Evolutionary conservation across 1,139 yeast genomes (phyloP).

Genomic region (Suhomyces terraborum): DNA sequence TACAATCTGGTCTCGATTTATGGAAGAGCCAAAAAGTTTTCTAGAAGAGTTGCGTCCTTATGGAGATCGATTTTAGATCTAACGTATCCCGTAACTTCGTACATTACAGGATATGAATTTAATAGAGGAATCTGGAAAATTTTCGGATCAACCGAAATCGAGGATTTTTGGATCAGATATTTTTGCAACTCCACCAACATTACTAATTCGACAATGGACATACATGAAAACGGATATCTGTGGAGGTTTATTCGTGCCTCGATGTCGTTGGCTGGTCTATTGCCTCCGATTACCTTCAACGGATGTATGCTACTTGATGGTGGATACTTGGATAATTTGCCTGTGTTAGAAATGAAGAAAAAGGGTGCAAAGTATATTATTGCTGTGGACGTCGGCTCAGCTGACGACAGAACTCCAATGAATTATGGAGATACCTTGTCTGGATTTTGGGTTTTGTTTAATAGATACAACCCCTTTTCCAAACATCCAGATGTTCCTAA

Average conservation of each 20-base stretch:
- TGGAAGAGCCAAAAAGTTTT: slow-evolving; percentile 85
- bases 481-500: slow-evolving; percentile 86
- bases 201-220: slow-evolving; percentile 93
- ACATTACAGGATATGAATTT: slow-evolving; percentile 95
- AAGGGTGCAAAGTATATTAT: slow-evolving; percentile 86
- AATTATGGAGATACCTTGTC: slow-evolving; percentile 89
- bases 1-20: slow-evolving; percentile 88
- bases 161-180: slow-evolving; percentile 91
- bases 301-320: slow-evolving; percentile 96
- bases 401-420: slow-evolving; percentile 90
- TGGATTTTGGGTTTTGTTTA: slow-evolving; percentile 88
- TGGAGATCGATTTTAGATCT: slow-evolving; percentile 86
- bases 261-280: slow-evolving; percentile 91
- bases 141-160: slow-evolving; percentile 88
- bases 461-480: slow-evolving; percentile 90
- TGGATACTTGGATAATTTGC: slow-evolving; percentile 91
- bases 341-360: slow-evolving; percentile 86
- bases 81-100: slow-evolving; percentile 91
- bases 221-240: slow-evolving; percentile 87
- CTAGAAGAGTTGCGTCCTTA: slow-evolving; percentile 75
- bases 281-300: slow-evolving; percentile 86
- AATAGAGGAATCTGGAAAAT: slow-evolving; percentile 96
- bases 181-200: slow-evolving; percentile 94
- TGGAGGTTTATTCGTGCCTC: slow-evolving; percentile 97
- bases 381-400: slow-evolving; percentile 97